These are phyloP conservation scores for Echeveria elegans DNA, from an alignment of 164 flowering plant genomes.

Conservation along the genomic window DNA sequence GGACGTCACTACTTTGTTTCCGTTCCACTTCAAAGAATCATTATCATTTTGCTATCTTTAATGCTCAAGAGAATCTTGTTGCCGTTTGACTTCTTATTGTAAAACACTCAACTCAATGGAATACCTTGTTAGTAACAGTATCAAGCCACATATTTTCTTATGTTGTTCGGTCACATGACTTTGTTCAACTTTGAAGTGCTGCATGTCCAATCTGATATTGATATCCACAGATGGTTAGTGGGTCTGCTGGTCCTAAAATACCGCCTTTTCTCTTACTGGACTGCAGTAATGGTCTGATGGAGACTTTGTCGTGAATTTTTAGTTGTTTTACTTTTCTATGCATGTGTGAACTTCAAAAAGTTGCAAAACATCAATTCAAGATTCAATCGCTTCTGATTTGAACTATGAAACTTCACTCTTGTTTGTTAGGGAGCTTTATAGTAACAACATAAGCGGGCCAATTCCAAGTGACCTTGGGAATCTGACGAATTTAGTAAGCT, in stretches of 20 bases:
- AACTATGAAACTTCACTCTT: not conserved
- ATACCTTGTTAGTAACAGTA: not conserved
- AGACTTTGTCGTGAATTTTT: not conserved
- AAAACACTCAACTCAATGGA: not conserved
- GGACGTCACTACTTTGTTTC: not conserved
- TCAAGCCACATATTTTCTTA: not conserved
- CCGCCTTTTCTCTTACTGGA: not conserved
- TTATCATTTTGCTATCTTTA: not conserved
- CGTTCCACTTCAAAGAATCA: not conserved
- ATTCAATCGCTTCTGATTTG: not conserved
- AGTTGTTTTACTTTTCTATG: not conserved
- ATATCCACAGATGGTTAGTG: not conserved
- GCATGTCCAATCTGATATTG: not conserved
- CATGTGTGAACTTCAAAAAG: not conserved
- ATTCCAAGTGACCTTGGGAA: constrained; percentile 88
- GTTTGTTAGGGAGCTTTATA: constrained; percentile 75
- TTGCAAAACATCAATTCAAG: not conserved
- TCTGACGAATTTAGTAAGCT: constrained; percentile 82
- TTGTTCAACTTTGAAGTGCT: not conserved
- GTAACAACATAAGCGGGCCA: constrained; percentile 73
- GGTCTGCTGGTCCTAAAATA: not conserved
- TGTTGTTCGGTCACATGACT: not conserved
- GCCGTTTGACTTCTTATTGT: not conserved
- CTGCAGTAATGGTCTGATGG: not conserved
- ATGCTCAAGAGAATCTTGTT: not conserved